Base-by-base conservation (phyloP, 169 alveolate species). In the Cytauxzoon felis region DNA sequence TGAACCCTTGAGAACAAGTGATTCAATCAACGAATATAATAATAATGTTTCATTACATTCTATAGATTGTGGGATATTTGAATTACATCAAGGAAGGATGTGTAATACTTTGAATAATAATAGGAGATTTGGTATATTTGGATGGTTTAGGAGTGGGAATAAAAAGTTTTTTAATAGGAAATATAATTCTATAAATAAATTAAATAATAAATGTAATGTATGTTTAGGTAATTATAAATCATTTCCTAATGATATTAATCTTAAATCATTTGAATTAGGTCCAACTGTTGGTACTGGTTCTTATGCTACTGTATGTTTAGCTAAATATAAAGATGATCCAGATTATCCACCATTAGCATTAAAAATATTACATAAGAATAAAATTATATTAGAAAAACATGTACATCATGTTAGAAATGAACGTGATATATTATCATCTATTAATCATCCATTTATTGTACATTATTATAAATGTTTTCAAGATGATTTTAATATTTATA, bases 391-490 rank as follows among this genome's bases (percentile, higher is more conserved):
- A 70, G 57, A 59, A 41, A 78, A 76, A 45, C 92, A 86, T 43
- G 34, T 81, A 52, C 62, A 51, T 51, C 92, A 86, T 53, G 68
- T 85, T 19, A 64, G 60, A 42, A 78, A 75, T 26, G 92, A 86
- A 58, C 53, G 75, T 36, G 43, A 66, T 21, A 79, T 86, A 16
- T 68, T 86, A 27, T 58, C 78, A 33, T 41, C 73, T 19, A 67
- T 81, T 51, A 78, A 68, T 23, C 92, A 86, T 40, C 93, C 93
- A 24, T 88, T 88, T 71, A 82, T 90, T 26, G 93, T 91, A 8
- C 64, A 69, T 45, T 63, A 73, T 27, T 64, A 73, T 24, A 88
- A 82, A 16, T 56, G 88, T 23, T 91, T 88, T 45, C 89, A 91
- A 67, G 92, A 90, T 47, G 52, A 65, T 1, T 50, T 68, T 18